A percentile compares a stretch with the other conserved stretches of the same genome.
Evolutionary conservation across 2,329 filamentous ascomycete species (phyloP).

Genomic region (Beauveria pseudobassiana): DNA sequence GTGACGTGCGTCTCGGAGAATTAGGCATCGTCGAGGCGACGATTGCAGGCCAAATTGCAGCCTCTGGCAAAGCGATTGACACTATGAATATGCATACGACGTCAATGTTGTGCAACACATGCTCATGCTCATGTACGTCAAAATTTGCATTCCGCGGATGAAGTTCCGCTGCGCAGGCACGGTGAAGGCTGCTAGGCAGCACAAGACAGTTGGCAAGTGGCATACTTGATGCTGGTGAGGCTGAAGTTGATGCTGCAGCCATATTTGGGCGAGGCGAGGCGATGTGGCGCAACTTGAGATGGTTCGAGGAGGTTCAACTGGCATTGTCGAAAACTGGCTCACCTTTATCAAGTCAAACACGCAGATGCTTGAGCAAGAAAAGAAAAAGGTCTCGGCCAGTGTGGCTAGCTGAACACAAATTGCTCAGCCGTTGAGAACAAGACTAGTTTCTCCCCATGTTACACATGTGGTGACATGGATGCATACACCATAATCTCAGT

Average conservation of each 20-base stretch:
- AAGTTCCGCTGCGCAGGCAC: neutral
- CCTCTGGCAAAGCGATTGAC: neutral
- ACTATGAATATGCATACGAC: neutral
- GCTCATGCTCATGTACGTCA: neutral
- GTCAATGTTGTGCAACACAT: neutral
- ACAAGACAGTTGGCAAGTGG: neutral
- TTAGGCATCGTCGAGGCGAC: neutral
- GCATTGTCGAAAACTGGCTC: neutral
- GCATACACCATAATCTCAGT: neutral
- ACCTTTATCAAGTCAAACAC: neutral
- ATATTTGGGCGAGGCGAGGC: neutral
- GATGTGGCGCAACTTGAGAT: neutral
- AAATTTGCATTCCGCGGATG: neutral
- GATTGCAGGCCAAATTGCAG: neutral
- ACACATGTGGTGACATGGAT: neutral
- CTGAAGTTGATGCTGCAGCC: neutral
- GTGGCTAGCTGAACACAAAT: neutral
- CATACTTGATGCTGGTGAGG: neutral
- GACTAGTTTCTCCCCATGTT: neutral
- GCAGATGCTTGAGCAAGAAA: neutral
- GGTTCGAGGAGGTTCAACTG: too few relatives aligned
- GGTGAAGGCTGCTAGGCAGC: neutral
- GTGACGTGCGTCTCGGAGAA: neutral
- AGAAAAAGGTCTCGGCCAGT: neutral
- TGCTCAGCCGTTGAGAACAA: neutral